Base-by-base conservation (phyloP, 495 filamentous ascomycete genomes). In the Cercophora samala region DNA sequence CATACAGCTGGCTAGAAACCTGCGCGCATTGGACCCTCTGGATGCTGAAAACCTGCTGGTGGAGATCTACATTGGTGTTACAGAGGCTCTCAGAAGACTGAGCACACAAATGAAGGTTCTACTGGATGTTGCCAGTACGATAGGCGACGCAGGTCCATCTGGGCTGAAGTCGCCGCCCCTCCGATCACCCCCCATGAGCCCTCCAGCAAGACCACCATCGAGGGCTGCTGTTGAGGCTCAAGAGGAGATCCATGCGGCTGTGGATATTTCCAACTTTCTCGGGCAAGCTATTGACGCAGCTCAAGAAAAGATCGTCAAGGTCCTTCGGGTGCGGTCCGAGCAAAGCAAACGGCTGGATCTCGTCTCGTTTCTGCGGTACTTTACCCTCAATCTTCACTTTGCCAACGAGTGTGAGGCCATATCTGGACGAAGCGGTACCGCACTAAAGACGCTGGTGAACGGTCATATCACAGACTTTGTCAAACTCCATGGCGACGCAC, bases 331-430 rank as follows among this genome's bases (percentile, higher is more conserved):
- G 23, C 89, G 95, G n/a, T 88, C 91, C 0, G 93, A 97, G 69
- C 90, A 95, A 69, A 93, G 73, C 66, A 81, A 86, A 13, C 86
- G 88, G 17, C 81, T 96, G n/a, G 83, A 88, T 1, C 84, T 92
- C n/a, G 77, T 86, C 64, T 84, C 86, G 67, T 98, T 99, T 75
- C 75, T 98, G 24, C 88, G 92, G 62, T 98, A 98, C 73, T 97
- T 97, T 74, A 93, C 87, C 8, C 86, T 99, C 21, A 98, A 97
- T 70, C 86, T 93, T 25, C 86, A 97, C 23, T 99, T 98, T 72
- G 92, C 92, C 8, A 96, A 97, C 70, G 95, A 99, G 74, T 99
- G 95, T 71, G 95, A 99, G 76, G 91, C 95, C 3, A 92, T 97
- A 18, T 97, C 92, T 17, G 95, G 95, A 3, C 86, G 95, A 63